Evolutionary conservation across 768 basidiomycete species (phyloP).

Genomic region (Paxillus rubicundulus): DNA sequence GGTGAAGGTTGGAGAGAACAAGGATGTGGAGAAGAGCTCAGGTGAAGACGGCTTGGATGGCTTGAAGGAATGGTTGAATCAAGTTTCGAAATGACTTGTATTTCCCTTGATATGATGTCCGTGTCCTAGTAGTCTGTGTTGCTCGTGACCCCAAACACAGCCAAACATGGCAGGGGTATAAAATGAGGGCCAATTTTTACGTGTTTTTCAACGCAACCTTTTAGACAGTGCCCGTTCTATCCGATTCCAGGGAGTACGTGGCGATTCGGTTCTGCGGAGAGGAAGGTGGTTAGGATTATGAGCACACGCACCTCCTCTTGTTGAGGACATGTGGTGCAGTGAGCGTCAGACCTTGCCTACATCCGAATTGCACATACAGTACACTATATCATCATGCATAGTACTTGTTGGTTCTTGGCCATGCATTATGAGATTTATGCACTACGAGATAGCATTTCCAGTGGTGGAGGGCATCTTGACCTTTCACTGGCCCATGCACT

Average conservation of each 20-base stretch:
- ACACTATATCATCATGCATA: too few species aligned
- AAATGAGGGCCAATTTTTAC: not conserved
- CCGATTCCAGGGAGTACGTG: slow-evolving; percentile 44
- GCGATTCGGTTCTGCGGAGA: slow-evolving; percentile 74
- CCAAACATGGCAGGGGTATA: slow-evolving; percentile 26
- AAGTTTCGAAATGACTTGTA: slow-evolving; percentile 33
- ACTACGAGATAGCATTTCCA: too few species aligned
- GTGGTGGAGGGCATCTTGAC: too few species aligned
- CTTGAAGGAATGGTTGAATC: slow-evolving; percentile 50
- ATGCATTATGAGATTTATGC: too few species aligned
- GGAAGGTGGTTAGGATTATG: slow-evolving; percentile 54
- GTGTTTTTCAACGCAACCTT: slow-evolving; percentile 47
- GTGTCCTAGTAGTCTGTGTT: not conserved
- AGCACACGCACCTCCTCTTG: slow-evolving; percentile 48
- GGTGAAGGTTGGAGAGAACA: slow-evolving; percentile 33
- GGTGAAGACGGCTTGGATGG: slow-evolving; percentile 39
- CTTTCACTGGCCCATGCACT: too few species aligned
- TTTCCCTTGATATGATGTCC: slow-evolving; percentile 1
- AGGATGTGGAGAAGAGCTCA: slow-evolving; percentile 37
- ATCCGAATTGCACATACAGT: slow-evolving; percentile 20
- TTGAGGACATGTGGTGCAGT: slow-evolving; percentile 41
- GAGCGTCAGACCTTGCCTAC: slow-evolving; percentile 71
- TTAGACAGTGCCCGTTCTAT: slow-evolving; percentile 72
- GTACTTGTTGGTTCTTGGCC: too few species aligned
- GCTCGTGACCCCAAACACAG: slow-evolving; percentile 21